Base-by-base conservation (phyloP, 768 basidiomycete genomes). In the Serendipita sp. region DNA sequence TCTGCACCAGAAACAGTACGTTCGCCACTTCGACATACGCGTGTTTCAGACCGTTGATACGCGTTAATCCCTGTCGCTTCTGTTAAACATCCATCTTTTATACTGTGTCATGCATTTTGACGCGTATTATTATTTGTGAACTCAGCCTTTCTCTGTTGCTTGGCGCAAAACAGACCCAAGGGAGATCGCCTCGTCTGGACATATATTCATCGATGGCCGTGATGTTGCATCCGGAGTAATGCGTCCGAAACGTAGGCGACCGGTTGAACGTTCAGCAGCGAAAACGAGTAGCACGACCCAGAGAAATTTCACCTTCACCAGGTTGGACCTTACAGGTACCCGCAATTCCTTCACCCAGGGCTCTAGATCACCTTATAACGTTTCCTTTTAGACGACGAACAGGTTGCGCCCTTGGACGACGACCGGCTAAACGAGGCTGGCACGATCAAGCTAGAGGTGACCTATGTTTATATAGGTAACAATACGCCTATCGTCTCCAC, bases 151-250 rank as follows among this genome's bases (percentile, higher is more conserved):
- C 54, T 30, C 45, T 16, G 65, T 60, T 16, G 52, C 23, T 23
- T 65, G 65, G 65, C 8, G 48, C 38, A 65, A 65, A 41, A 28
- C 54, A 8, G 48, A 56, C 54, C 38, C 16, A 18, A 36, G 47
- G 8, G 38, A 58, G 35, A 47, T 48, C 16, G 65, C 65, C 15
- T 58, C 65, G 35, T 15, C 35, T 23, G 65, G 65, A 11, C 65
- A 65, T 41, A 41, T 65, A 11, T 65, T 65, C 32, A 60, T 65
- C 15, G 65, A 65, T 32, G 65, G 65, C 18, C 18, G 35, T n/a
- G 65, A 65, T 32, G 34, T 65, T 23, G 65, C 65, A 3, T 58
- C 52, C 41, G 65, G 52, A 30, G 58, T 65, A n/a, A 60, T 60
- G 52, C 65, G 65, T 30, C 65, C 65, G 5, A 28, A 45, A n/a